Conservation (phyloP, 352 stramenopile species). For the Elongisporangium anandrum region DNA sequence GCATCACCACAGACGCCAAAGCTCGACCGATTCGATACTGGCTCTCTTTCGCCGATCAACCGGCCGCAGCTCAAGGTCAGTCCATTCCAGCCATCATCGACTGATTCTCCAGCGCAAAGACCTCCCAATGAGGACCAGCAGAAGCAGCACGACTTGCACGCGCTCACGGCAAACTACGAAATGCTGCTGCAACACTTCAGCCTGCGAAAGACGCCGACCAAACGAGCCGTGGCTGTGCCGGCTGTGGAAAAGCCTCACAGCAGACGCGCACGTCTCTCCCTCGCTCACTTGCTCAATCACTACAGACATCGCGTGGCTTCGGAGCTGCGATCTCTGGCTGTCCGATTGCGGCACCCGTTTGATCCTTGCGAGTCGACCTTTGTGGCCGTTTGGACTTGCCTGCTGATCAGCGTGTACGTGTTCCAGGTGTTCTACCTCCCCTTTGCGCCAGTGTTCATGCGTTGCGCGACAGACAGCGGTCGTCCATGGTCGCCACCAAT, state of each 20-base stretch:
- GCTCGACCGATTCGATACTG: neutral
- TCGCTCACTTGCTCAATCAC: neutral
- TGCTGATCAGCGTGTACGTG: conserved; percentile 6
- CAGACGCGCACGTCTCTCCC: neutral
- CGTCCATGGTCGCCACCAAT: neutral
- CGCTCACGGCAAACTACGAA: conserved; percentile 8
- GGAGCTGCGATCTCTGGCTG: neutral
- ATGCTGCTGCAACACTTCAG: conserved; percentile 8
- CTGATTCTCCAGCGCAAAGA: no score
- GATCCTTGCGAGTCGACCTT: neutral
- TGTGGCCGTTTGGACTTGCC: neutral
- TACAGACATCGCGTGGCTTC: neutral
- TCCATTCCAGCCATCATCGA: no score
- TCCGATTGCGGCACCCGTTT: neutral
- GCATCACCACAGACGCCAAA: neutral
- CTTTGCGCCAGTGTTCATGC: conserved; percentile 5
- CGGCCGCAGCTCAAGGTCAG: neutral
- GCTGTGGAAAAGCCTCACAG: neutral
- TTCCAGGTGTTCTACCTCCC: conserved; percentile 15
- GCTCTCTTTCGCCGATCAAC: no score
- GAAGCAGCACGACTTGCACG: conserved; percentile 2
- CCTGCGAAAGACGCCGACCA: conserved; percentile 1
- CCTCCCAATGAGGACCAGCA: neutral
- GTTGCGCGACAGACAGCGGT: neutral
- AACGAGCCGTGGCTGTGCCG: neutral